A percentile compares a stretch with the other conserved stretches of the same genome.
Conservation (phyloP, 192 early-diverging fungal species). For the Backusella psychrophila region DNA sequence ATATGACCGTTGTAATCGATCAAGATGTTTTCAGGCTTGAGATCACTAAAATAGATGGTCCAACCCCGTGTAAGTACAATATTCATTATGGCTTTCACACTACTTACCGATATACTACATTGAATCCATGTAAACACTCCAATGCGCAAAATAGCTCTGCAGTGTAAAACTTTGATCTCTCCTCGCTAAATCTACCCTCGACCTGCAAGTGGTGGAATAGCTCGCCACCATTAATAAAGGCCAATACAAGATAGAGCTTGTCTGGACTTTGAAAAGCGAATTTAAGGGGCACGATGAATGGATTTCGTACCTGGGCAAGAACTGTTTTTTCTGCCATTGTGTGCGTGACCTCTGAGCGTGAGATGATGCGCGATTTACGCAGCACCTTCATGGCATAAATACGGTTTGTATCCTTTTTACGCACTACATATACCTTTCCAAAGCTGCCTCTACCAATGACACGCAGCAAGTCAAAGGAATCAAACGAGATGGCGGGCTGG, state of each 20-base stretch:
- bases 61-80: neutral
- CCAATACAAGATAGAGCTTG: slow-evolving; percentile 94
- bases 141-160: slow-evolving; percentile 90
- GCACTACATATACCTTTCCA: slow-evolving; percentile 95
- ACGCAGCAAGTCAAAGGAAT: slow-evolving; percentile 91
- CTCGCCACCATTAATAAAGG: slow-evolving; percentile 96
- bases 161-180: slow-evolving; percentile 88
- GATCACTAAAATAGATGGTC: slow-evolving; percentile 54
- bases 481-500: slow-evolving; percentile 73
- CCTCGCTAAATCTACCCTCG: slow-evolving; percentile 85
- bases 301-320: slow-evolving; percentile 83
- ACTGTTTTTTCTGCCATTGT: slow-evolving; percentile 94
- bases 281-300: slow-evolving; percentile 92
- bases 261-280: slow-evolving; percentile 93
- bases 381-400: slow-evolving; percentile 99
- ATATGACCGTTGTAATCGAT: slow-evolving; percentile 94
- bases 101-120: slow-evolving; percentile 79
- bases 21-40: slow-evolving; percentile 95
- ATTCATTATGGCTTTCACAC: neutral
- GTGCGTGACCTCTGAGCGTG: slow-evolving; percentile 89
- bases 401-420: slow-evolving; percentile 85
- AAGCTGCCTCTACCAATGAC: slow-evolving; percentile 97
- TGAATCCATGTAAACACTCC: slow-evolving; percentile 89
- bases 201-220: slow-evolving; percentile 93
- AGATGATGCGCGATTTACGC: slow-evolving; percentile 91